phyloP scores from a whole-genome alignment of 257 asterid genomes.

The Salvia splendens region DNA sequence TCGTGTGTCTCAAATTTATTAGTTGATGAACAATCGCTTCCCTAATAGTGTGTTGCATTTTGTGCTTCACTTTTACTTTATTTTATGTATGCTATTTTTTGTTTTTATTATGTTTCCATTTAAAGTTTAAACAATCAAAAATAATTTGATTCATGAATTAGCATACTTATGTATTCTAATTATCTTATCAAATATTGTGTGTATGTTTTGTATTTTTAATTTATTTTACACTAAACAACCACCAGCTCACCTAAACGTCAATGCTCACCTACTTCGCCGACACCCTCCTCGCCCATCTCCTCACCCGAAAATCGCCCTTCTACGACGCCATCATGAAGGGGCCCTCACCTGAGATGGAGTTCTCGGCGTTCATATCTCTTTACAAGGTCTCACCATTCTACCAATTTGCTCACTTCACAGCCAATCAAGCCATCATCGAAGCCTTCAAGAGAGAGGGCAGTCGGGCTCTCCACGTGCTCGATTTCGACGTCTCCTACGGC shows the following conservation, averaged over 20 bases:
- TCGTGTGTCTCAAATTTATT: slow-evolving; percentile 17
- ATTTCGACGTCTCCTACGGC: slow-evolving; percentile 73
- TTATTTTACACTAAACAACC: no score
- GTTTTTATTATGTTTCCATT: no score
- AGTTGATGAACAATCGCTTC: neutral
- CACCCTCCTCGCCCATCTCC: slow-evolving; percentile 62
- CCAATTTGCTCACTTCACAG: slow-evolving; percentile 86
- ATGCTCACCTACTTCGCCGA: slow-evolving; percentile 66
- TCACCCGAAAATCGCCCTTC: slow-evolving; percentile 65
- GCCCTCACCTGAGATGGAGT: slow-evolving; percentile 61
- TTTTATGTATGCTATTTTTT: no score
- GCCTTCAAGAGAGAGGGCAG: slow-evolving; percentile 42
- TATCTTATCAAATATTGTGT: no score
- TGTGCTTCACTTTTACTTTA: no score
- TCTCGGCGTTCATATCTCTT: slow-evolving; percentile 56
- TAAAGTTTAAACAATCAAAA: no score
- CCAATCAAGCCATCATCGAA: slow-evolving; percentile 82
- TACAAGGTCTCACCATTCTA: slow-evolving; percentile 75
- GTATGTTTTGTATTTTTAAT: no score
- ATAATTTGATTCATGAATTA: no score
- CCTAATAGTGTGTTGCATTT: neutral
- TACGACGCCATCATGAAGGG: slow-evolving; percentile 59
- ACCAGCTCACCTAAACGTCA: neutral
- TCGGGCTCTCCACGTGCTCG: slow-evolving; percentile 56
- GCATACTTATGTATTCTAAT: neutral